A percentile compares a stretch with the other conserved stretches of the same genome.
Evolutionary conservation across 441 rosid species (phyloP).

Genomic region (Pelargonium australe): DNA sequence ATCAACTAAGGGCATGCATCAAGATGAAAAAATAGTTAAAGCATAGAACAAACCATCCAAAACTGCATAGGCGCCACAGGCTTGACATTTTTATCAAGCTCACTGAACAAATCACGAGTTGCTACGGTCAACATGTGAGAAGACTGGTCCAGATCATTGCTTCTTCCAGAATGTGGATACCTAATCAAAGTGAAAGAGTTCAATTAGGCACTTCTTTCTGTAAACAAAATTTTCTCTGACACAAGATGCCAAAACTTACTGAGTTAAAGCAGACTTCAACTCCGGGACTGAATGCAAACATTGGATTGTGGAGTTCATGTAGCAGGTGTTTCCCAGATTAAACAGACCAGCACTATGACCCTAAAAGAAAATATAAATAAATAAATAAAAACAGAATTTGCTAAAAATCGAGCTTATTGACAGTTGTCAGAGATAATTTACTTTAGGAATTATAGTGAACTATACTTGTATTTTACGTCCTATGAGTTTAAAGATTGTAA

Average conservation of each 20-base stretch:
- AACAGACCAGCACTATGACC: slow-evolving; percentile 83
- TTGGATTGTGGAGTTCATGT: slow-evolving; percentile 89
- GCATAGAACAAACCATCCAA: slow-evolving; percentile 64
- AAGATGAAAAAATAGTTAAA: background rate
- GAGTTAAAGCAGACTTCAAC: slow-evolving; percentile 65
- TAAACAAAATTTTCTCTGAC: background rate
- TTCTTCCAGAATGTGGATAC: slow-evolving; percentile 58
- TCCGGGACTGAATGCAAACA: slow-evolving; percentile 93
- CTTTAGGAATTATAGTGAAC: background rate
- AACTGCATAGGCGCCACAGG: slow-evolving; percentile 88
- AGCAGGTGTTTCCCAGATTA: slow-evolving; percentile 90
- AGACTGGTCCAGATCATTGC: slow-evolving; percentile 69
- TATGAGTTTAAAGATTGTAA: background rate
- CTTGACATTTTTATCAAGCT: slow-evolving; percentile 79
- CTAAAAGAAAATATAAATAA: slow-evolving; percentile 21
- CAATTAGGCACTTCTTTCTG: background rate
- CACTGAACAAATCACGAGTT: slow-evolving; percentile 69
- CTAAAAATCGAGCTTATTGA: background rate
- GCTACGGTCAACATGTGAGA: slow-evolving; percentile 90
- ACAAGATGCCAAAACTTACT: slow-evolving; percentile 25
- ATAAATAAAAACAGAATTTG: background rate
- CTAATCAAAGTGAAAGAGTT: slow-evolving; percentile 29
- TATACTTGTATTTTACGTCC: slow-evolving; percentile 3
- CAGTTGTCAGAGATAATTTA: background rate
- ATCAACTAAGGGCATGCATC: background rate